phyloP scores from a whole-genome alignment of 768 basidiomycete genomes.

The Lactarius hatsudake region DNA sequence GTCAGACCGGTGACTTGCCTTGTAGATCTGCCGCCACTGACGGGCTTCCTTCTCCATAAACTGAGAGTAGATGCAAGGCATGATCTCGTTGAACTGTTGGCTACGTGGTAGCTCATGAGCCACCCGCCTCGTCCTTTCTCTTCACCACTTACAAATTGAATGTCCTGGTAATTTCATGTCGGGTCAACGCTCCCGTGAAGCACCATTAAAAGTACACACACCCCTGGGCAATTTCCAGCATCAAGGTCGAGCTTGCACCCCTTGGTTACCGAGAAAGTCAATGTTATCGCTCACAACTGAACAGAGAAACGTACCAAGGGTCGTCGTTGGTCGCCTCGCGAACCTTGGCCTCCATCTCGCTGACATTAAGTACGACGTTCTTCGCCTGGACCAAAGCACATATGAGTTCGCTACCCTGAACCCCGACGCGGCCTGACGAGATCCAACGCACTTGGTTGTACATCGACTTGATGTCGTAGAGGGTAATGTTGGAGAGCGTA shows the following conservation, averaged over 20 bases:
- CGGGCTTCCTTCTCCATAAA: constrained; percentile 99
- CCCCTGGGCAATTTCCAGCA: constrained; percentile 99
- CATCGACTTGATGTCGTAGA: constrained; percentile 94
- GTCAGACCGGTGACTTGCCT: constrained; percentile 45
- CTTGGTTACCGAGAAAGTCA: constrained; percentile 41
- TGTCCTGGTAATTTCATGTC: constrained; percentile 54
- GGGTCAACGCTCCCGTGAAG: background rate
- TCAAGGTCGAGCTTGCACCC: constrained; percentile 96
- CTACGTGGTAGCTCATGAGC: constrained; percentile 38
- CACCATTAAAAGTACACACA: constrained; percentile 41
- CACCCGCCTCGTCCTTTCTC: background rate
- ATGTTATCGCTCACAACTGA: background rate
- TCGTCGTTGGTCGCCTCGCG: constrained; percentile 97
- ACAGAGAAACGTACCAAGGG: constrained; percentile 69
- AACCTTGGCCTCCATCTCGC: constrained; percentile 97
- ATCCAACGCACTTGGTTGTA: constrained; percentile 77
- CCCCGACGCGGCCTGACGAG: background rate
- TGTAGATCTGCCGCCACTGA: constrained; percentile 99
- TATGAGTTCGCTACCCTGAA: background rate
- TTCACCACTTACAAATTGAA: constrained; percentile 80
- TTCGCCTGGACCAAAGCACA: constrained; percentile 60
- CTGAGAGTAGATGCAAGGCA: constrained; percentile 92
- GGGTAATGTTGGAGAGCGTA: constrained; percentile 74
- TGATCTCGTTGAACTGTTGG: constrained; percentile 98
- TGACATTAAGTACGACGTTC: constrained; percentile 94